Base-by-base conservation (phyloP, 495 filamentous ascomycete genomes). In the Trichocladium antarcticum region DNA sequence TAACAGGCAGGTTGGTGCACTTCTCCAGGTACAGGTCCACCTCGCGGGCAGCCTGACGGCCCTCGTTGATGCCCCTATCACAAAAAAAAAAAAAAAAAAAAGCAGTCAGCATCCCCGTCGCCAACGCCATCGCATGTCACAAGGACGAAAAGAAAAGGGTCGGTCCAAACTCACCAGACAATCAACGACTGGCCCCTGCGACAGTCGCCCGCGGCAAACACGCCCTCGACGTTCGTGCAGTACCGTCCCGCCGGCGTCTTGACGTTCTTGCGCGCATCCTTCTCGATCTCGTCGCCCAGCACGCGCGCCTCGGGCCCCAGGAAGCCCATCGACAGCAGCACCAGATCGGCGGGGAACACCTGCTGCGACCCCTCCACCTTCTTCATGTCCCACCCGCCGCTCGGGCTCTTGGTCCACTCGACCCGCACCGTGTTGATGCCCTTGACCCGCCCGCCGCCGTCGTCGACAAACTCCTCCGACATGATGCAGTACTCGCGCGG, bases 351-450 rank as follows among this genome's bases (percentile, higher is more conserved):
- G 16, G 88, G 88, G 82, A 98, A 97, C 76, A 93, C 95, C 63
- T 96, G 83, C 71, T 95, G 85, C 45, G 84, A 89, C 20, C 85
- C 89, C 54, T 96, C 92, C 21, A 95, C 75, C 62, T 93, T 89
- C 77, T 95, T 95, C 92, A 98, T 98, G 64, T 98, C 92, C 92
- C 92, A 98, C 24, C 92, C 92, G 45, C 93, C 93, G 45, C 79
- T 80, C 24, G 84, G 76, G 40, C 78, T 83, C 76, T 89, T 89
- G 47, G 89, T 89, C 92, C 92, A 98, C 67, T 97, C 92, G 28
- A 98, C 93, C 31, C 90, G 87, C 42, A 95, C 78, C 21, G 89
- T 96, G 70, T 97, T 97, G 77, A 98, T 97, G 55, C 92, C 92
- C 73, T 85, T 89, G 56, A 99, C 89, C 49, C 82, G 81, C 53